A percentile compares a stretch with the other conserved stretches of the same genome.
phyloP scores from a whole-genome alignment of 2,329 filamentous ascomycete genomes.

The Colletotrichum limetticola region DNA sequence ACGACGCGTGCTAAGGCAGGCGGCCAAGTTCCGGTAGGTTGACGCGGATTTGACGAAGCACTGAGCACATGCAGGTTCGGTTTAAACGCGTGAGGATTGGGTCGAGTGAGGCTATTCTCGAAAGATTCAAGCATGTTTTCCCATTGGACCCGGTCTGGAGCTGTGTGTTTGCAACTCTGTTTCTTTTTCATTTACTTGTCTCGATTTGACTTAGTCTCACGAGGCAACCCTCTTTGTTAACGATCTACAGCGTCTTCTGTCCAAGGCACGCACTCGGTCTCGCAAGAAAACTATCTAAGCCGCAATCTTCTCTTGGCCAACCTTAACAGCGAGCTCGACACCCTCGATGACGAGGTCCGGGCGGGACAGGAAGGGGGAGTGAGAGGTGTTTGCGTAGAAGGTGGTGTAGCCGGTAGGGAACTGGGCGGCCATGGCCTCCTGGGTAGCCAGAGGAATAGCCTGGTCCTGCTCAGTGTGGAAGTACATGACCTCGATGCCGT shows the following conservation, averaged over 20 bases:
- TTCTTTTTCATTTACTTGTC: neutral
- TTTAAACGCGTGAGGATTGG: neutral
- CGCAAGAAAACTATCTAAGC: neutral
- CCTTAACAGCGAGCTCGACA: conserved; percentile 24
- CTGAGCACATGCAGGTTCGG: neutral
- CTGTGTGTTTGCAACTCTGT: neutral
- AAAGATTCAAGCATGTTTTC: neutral
- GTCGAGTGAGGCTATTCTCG: neutral
- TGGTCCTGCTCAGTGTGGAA: conserved; percentile 40
- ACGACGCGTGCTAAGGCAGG: neutral
- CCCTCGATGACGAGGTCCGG: conserved; percentile 28
- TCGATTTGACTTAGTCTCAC: neutral
- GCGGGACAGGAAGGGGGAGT: conserved; percentile 31
- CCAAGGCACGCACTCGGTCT: neutral
- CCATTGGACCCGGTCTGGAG: neutral
- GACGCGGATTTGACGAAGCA: neutral
- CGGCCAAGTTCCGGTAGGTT: conserved; percentile 1
- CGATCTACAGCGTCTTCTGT: conserved; percentile 11
- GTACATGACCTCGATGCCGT: conserved; percentile 41
- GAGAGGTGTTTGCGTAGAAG: conserved; percentile 22
- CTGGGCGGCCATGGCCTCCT: conserved; percentile 39
- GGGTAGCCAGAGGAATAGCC: conserved; percentile 37
- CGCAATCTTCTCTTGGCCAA: conserved; percentile 22
- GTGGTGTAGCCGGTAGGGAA: conserved; percentile 25
- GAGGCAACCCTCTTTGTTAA: conserved; percentile 15